Evolutionary conservation across 2,329 filamentous ascomycete species (phyloP).

Genomic region (Fusarium piperis): DNA sequence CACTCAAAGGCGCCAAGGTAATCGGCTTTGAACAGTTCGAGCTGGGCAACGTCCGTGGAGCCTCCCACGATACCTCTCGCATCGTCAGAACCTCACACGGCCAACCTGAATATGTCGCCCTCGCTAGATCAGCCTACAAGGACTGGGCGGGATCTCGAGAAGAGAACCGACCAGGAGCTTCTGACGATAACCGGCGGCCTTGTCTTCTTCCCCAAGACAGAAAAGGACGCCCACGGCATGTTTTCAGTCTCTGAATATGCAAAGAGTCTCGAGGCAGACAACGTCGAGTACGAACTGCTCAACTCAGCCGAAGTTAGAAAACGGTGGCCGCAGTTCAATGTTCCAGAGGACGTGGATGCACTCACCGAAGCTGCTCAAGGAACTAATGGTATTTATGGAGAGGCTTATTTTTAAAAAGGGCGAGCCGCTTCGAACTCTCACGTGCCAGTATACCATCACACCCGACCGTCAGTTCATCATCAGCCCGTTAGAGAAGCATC

Average conservation of each 20-base stretch:
- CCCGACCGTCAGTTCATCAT: constrained; percentile 30
- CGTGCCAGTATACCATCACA: constrained; percentile 33
- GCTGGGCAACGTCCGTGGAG: constrained; percentile 30
- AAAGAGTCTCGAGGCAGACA: neutral
- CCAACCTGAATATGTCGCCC: constrained; percentile 22
- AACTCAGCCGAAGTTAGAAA: neutral
- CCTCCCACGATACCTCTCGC: constrained; percentile 31
- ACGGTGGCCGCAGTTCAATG: neutral
- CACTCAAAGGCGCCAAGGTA: constrained; percentile 21
- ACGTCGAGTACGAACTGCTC: neutral
- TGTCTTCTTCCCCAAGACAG: neutral
- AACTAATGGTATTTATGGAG: neutral
- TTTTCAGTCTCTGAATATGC: too few relatives aligned
- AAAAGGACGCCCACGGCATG: neutral
- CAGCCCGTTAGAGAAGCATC: constrained; percentile 12
- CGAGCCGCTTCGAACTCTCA: constrained; percentile 26
- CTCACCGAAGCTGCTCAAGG: neutral
- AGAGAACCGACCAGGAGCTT: neutral
- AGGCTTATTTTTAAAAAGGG: neutral
- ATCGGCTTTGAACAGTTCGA: constrained; percentile 35
- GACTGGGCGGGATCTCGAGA: constrained; percentile 18
- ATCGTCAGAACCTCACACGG: constrained; percentile 29
- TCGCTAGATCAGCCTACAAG: constrained; percentile 27
- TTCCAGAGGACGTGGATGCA: neutral
- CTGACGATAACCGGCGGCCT: neutral